Conservation (phyloP, 495 filamentous ascomycete genomes). For the Aspergillus nidulans region DNA sequence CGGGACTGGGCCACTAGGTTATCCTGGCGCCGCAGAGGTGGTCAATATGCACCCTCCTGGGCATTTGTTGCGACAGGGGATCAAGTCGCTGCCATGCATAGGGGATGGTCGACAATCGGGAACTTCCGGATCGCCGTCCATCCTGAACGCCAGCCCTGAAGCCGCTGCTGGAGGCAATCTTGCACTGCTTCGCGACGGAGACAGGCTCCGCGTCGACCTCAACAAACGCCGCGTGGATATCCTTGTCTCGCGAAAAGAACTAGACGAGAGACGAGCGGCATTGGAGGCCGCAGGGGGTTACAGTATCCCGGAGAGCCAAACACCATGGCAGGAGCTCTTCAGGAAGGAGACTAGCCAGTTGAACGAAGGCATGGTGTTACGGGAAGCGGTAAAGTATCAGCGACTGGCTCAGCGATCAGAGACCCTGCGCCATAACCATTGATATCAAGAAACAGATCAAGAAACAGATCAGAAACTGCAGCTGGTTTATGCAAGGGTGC, state of each 20-base stretch:
- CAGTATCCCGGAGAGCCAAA: constrained; percentile 33
- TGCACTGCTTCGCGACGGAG: constrained; percentile 49
- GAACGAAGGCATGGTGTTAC: constrained; percentile 50
- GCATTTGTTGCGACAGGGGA: constrained; percentile 40
- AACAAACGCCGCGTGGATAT: constrained; percentile 51
- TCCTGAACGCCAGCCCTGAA: constrained; percentile 54
- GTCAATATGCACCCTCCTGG: constrained; percentile 54
- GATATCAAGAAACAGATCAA: constrained; percentile 5
- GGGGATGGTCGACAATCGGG: constrained; percentile 53
- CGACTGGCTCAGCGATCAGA: constrained; percentile 44
- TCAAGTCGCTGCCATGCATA: constrained; percentile 51
- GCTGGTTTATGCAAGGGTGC: constrained; percentile 6
- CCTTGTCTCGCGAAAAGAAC: constrained; percentile 53
- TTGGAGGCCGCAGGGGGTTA: constrained; percentile 33
- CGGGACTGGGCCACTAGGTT: constrained; percentile 49
- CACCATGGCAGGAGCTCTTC: constrained; percentile 52
- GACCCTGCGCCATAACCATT: constrained; percentile 50
- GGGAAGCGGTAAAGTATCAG: constrained; percentile 48
- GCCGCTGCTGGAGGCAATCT: constrained; percentile 58
- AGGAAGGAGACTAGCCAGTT: constrained; percentile 46
- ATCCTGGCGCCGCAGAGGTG: constrained; percentile 52
- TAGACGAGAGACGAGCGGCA: constrained; percentile 58
- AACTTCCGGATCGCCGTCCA: constrained; percentile 52
- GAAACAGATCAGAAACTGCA: neutral
- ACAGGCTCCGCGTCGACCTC: constrained; percentile 53